A percentile compares a stretch with the other conserved stretches of the same genome.
Evolutionary conservation across 1,139 yeast species (phyloP).

Genomic region (Yamadazyma songkhlaensis): DNA sequence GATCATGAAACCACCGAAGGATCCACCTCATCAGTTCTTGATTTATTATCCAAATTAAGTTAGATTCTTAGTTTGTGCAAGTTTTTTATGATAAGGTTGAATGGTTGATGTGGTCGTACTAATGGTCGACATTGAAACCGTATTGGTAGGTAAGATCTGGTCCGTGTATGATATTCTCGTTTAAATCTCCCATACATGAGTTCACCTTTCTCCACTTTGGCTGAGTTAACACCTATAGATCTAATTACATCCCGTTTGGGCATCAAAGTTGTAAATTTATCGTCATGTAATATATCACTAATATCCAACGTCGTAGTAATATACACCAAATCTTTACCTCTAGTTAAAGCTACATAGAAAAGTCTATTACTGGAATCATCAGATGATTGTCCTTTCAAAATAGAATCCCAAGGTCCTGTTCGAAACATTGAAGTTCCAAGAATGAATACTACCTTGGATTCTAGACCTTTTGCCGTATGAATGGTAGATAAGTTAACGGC

Average conservation of each 20-base stretch:
- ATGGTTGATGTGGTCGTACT: too few species aligned
- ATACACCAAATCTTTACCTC: constrained; percentile 57
- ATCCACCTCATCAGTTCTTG: constrained; percentile 16
- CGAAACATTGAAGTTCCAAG: constrained; percentile 28
- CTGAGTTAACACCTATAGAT: constrained; percentile 4
- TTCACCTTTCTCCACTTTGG: constrained; percentile 1
- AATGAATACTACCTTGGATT: constrained; percentile 66
- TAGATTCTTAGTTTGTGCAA: constrained; percentile 6
- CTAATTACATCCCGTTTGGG: constrained; percentile 11
- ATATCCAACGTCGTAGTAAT: constrained; percentile 14
- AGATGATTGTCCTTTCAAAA: constrained; percentile 5
- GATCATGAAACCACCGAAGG: constrained; percentile 1
- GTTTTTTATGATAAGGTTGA: too few species aligned
- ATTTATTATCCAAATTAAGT: constrained; percentile 32
- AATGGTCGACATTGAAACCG: too few species aligned
- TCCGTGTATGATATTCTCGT: background rate
- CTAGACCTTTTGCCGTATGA: constrained; percentile 71
- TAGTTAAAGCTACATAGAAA: constrained; percentile 63
- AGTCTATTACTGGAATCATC: constrained; percentile 29
- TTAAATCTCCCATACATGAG: background rate
- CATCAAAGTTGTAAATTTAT: constrained; percentile 13
- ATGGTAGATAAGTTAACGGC: constrained; percentile 57
- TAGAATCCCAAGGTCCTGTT: constrained; percentile 18
- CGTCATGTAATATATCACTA: constrained; percentile 10
- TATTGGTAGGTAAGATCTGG: too few species aligned